These are phyloP conservation scores for Magnaporthiopsis incrustans DNA, from an alignment of 2,329 filamentous ascomycete species.

Conservation along the genomic window DNA sequence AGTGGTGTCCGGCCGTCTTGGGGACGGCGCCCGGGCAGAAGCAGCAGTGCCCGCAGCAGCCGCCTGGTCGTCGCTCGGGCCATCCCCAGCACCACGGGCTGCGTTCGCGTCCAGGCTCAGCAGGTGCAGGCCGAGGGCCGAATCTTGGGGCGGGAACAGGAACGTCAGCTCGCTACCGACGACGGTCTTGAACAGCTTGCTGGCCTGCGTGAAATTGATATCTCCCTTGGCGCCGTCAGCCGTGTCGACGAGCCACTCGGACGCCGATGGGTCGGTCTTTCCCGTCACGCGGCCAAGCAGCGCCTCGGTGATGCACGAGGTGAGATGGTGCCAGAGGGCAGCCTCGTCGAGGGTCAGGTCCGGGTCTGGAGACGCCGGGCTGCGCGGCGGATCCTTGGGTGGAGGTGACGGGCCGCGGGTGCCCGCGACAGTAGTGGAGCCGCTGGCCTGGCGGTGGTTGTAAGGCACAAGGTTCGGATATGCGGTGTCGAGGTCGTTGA, in stretches of 20 bases:
- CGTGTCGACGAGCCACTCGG: conserved; percentile 47
- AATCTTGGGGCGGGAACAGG: conserved; percentile 33
- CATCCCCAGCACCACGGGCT: not conserved
- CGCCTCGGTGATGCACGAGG: conserved; percentile 34
- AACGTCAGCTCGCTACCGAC: conserved; percentile 36
- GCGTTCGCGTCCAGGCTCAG: conserved; percentile 15
- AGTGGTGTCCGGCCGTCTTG: conserved; percentile 17
- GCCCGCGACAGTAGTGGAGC: conserved; percentile 4
- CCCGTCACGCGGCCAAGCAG: conserved; percentile 41
- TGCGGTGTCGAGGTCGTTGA: conserved; percentile 29
- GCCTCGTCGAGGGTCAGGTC: conserved; percentile 20
- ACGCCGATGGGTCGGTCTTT: conserved; percentile 16
- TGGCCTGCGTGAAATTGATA: conserved; percentile 28
- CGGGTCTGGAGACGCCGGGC: conserved; percentile 15
- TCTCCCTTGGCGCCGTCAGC: conserved; percentile 42
- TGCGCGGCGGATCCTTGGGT: conserved; percentile 3
- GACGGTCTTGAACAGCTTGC: conserved; percentile 20
- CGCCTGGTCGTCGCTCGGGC: conserved; percentile 8
- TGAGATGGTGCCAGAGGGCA: conserved; percentile 44
- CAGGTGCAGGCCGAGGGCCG: conserved; percentile 29
- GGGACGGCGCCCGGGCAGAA: not conserved
- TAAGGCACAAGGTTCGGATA: conserved; percentile 38
- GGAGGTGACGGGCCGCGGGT: not conserved
- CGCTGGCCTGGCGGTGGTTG: conserved; percentile 21
- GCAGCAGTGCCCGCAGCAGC: not conserved